phyloP scores from a whole-genome alignment of 2,329 filamentous ascomycete species.

The Ceratocystis variospora region DNA sequence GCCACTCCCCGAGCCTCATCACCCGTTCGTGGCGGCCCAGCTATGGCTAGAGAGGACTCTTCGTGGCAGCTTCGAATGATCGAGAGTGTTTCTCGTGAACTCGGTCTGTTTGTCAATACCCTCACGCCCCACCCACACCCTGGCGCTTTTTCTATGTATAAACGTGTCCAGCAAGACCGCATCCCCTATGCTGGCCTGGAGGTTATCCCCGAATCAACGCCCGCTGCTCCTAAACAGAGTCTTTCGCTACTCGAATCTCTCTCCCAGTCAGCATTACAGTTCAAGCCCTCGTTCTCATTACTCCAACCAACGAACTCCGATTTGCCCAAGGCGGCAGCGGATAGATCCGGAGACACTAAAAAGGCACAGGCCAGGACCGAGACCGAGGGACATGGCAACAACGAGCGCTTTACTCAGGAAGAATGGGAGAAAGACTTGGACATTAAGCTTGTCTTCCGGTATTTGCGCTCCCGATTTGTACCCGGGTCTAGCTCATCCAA shows the following conservation, averaged over 20 bases:
- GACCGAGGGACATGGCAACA: neutral
- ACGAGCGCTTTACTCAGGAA: constrained; percentile 45
- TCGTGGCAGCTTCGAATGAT: constrained; percentile 67
- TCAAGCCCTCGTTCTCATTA: constrained; percentile 21
- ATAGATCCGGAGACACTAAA: neutral
- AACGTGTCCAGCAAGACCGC: constrained; percentile 47
- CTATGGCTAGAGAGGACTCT: constrained; percentile 29
- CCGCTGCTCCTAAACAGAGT: constrained; percentile 20
- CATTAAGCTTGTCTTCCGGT: constrained; percentile 81
- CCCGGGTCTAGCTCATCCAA: constrained; percentile 34
- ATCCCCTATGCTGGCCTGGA: constrained; percentile 69
- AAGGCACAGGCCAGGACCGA: neutral
- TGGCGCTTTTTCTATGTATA: constrained; percentile 75
- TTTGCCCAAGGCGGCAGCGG: constrained; percentile 13
- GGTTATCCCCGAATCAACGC: constrained; percentile 41
- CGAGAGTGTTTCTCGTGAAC: constrained; percentile 71
- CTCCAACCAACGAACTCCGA: constrained; percentile 23
- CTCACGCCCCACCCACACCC: constrained; percentile 61
- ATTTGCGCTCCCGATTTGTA: constrained; percentile 59
- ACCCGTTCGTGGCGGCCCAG: constrained; percentile 24
- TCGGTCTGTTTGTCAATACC: constrained; percentile 70
- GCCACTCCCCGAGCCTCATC: constrained; percentile 34
- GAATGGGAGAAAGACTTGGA: constrained; percentile 94
- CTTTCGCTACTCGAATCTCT: constrained; percentile 16
- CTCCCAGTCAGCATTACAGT: constrained; percentile 16